Percentiles rank a stretch among this genome's conserved stretches.
phyloP scores from a whole-genome alignment of 2,329 filamentous ascomycete genomes.

The Colletotrichum tamarilloi region DNA sequence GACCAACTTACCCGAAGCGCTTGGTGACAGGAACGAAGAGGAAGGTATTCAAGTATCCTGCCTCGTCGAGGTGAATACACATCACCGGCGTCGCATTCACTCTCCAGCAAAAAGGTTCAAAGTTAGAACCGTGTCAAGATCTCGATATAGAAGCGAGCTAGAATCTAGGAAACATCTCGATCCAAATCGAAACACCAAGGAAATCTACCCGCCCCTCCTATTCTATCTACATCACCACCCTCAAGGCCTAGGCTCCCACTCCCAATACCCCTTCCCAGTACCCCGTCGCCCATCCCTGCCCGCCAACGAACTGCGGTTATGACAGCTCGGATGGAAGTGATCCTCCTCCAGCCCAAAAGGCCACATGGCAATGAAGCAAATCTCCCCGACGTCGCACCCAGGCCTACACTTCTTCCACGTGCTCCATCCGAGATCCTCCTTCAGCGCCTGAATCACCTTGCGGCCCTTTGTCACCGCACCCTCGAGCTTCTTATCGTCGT shows the following conservation, averaged over 20 bases:
- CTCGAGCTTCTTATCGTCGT: neutral
- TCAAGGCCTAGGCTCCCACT: neutral
- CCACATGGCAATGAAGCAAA: conserved; percentile 74
- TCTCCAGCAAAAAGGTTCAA: neutral
- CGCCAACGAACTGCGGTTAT: conserved; percentile 25
- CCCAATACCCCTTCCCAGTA: conserved; percentile 5
- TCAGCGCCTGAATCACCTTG: conserved; percentile 46
- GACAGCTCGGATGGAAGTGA: conserved; percentile 49
- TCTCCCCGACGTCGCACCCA: conserved; percentile 63
- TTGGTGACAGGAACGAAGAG: neutral
- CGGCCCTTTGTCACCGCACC: conserved; percentile 21
- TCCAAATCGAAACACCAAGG: neutral
- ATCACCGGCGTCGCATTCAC: too few species aligned
- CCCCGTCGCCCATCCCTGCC: neutral
- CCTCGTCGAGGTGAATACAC: too few species aligned
- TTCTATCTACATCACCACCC: neutral
- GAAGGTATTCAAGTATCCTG: neutral
- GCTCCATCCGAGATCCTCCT: conserved; percentile 66
- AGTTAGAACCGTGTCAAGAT: neutral
- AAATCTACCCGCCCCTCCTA: neutral
- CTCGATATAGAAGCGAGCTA: neutral
- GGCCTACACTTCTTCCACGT: conserved; percentile 66
- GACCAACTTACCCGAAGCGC: too few species aligned
- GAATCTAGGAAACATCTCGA: neutral
- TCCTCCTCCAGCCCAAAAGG: conserved; percentile 66